Evolutionary conservation across 2,329 filamentous ascomycete genomes (phyloP).

Genomic region (Hirsutella rhossiliensis): DNA sequence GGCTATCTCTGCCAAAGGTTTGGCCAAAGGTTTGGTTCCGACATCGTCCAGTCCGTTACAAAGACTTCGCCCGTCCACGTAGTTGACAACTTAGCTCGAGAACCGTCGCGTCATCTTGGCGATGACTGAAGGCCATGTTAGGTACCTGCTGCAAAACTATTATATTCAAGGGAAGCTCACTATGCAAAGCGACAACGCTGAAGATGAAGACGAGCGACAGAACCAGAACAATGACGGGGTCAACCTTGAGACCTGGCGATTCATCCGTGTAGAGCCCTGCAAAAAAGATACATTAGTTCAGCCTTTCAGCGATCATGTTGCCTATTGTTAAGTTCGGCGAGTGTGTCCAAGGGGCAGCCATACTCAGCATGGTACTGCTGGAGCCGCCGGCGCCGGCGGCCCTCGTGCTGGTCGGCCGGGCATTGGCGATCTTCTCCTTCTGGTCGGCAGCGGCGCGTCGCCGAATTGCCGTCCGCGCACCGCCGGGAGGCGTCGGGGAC

Average conservation of each 20-base stretch:
- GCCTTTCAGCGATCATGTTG: background rate
- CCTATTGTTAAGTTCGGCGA: background rate
- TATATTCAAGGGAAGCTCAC: slow-evolving; percentile 42
- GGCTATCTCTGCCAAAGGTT: background rate
- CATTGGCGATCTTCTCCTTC: slow-evolving; percentile 95
- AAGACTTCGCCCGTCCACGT: background rate
- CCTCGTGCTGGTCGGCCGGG: slow-evolving; percentile 80
- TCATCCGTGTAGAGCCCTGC: slow-evolving; percentile 93
- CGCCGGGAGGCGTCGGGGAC: slow-evolving; percentile 82
- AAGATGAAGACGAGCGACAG: slow-evolving; percentile 98
- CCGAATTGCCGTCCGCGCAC: slow-evolving; percentile 89
- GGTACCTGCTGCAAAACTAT: background rate
- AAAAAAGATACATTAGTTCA: slow-evolving; percentile 12
- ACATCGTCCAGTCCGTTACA: background rate
- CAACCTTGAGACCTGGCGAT: slow-evolving; percentile 92
- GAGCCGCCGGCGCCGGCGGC: slow-evolving; percentile 90
- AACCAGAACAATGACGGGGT: slow-evolving; percentile 93
- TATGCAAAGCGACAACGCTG: slow-evolving; percentile 92
- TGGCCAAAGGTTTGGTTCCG: background rate
- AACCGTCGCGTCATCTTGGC: slow-evolving; percentile 91
- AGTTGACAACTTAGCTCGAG: slow-evolving; percentile 38
- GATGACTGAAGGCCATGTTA: slow-evolving; percentile 52
- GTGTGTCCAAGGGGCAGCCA: slow-evolving; percentile 20
- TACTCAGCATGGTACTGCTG: slow-evolving; percentile 97
- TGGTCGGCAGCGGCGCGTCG: slow-evolving; percentile 92